Evolutionary conservation across 495 filamentous ascomycete species (phyloP), one percentile per base, ranked within the genome.

Genomic region (Tuber brumale): DNA sequence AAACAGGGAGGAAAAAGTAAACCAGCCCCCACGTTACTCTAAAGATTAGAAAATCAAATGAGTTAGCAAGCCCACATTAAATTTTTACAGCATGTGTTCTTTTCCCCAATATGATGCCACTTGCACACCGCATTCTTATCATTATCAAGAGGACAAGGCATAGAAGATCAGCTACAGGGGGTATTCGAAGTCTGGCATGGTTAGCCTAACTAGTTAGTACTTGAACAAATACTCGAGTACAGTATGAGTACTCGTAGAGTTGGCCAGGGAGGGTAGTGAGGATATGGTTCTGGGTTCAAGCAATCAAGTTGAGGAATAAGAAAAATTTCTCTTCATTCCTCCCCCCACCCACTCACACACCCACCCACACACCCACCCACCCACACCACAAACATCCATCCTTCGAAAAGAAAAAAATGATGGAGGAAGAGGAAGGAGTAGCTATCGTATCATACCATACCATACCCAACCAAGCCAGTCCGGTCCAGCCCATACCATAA

Each of bases 81-180:
- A 31, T 66, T 66, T 18, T 66, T 66, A 66, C 48, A n/a, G 48
- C 8, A n/a, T 57, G 23, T 57, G 2, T 57, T 3, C 23, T 57
- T 12, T 57, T n/a, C 23, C 23, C 8, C 48, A 21, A 6, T 46
- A 45, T 18, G 18, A 48, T 48, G 46, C 46, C 46, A 48, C 46
- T 48, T 3, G 46, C 23, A n/a, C 21, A n/a, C 48, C 4, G 21
- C 23, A n/a, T n/a, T 57, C 57, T 66, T 66, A 66, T 66, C 57
- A 66, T 14, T 66, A 66, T 66, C 57, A 66, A 31, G 57, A 18
- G 10, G 4, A 18, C 57, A 31, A 66, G 57, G 57, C n/a, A 18
- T 66, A n/a, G 57, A 66, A 66, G 57, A 66, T 66, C 57, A 66
- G 18, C n/a, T 16, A 66, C 57, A 66, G 27, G 48, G 48, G 57